Conservation (phyloP, 352 stramenopile species). For the Labyrinthula sp. region DNA sequence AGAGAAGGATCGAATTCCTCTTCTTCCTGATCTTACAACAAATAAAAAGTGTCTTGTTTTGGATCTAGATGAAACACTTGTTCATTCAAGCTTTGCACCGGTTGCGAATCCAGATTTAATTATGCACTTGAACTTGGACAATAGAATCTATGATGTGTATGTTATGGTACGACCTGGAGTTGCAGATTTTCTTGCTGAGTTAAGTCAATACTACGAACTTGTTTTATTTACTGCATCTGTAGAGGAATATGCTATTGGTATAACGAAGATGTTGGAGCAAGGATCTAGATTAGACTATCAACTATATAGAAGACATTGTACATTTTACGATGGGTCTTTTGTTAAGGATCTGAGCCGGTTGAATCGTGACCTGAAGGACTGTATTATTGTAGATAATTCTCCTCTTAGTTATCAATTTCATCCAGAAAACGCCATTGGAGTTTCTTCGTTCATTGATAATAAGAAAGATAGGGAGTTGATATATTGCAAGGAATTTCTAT, state of each 20-base stretch:
- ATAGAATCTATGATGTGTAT: conserved; percentile 56
- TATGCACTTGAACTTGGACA: conserved; percentile 85
- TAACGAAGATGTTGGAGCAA: conserved; percentile 78
- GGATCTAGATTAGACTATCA: conserved; percentile 49
- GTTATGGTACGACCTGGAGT: conserved; percentile 62
- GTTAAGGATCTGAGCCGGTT: conserved; percentile 88
- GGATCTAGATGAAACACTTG: conserved; percentile 89
- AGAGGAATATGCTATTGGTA: conserved; percentile 85
- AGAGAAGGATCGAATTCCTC: conserved; percentile 11
- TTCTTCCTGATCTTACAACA: conserved; percentile 34
- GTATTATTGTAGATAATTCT: conserved; percentile 97
- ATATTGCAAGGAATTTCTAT: conserved; percentile 31
- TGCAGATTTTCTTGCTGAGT: conserved; percentile 79
- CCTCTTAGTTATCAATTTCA: conserved; percentile 95
- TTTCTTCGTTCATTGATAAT: conserved; percentile 61
- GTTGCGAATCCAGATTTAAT: conserved; percentile 79
- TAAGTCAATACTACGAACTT: conserved; percentile 88
- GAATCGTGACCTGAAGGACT: conserved; percentile 65
- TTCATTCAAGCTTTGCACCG: conserved; percentile 83
- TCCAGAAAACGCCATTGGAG: conserved; percentile 67
- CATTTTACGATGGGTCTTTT: conserved; percentile 80
- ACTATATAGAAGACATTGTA: conserved; percentile 76
- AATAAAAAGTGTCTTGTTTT: conserved; percentile 69
- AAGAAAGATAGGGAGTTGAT: conserved; percentile 54
- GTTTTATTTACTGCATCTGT: conserved; percentile 92